Percentiles rank a stretch among this genome's conserved stretches.
Conservation (phyloP, 306 rosid species). For the Lathyrus oleraceus region DNA sequence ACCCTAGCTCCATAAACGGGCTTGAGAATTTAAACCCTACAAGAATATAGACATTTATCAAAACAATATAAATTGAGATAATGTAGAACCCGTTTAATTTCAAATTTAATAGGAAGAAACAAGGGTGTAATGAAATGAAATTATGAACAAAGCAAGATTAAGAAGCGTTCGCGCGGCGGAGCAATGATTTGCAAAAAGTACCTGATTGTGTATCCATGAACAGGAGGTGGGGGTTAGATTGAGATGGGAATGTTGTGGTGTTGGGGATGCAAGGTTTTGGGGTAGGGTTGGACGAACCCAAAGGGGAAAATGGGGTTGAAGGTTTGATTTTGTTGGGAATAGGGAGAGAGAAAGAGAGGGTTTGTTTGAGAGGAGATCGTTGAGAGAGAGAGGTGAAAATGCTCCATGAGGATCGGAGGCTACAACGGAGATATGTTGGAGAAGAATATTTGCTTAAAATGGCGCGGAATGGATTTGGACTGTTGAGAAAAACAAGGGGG, state of each 20-base stretch:
- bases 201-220: slow-evolving; percentile 39
- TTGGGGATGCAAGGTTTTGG: slow-evolving; percentile 30
- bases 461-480: slow-evolving; percentile 48
- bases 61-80: background rate
- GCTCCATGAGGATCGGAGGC: slow-evolving; percentile 61
- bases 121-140: background rate
- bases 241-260: slow-evolving; percentile 32
- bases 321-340: slow-evolving; percentile 44
- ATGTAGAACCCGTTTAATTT: background rate
- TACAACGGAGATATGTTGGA: slow-evolving; percentile 40
- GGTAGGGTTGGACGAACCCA: slow-evolving; percentile 34
- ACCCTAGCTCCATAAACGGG: slow-evolving; percentile 34
- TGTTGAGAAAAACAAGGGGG: slow-evolving; percentile 35
- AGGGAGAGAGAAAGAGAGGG: slow-evolving; percentile 21
- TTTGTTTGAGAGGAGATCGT: slow-evolving; percentile 44
- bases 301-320: slow-evolving; percentile 46
- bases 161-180: background rate
- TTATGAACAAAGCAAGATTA: background rate
- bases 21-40: slow-evolving; percentile 32
- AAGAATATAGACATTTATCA: slow-evolving; percentile 8
- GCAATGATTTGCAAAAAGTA: slow-evolving; percentile 25
- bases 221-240: background rate
- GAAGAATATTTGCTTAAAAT: slow-evolving; percentile 42
- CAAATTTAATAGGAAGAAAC: slow-evolving; percentile 5
- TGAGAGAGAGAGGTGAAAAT: slow-evolving; percentile 47